Evolutionary conservation across 768 basidiomycete genomes (phyloP).

Genomic region (Hirschioporus abietinus): DNA sequence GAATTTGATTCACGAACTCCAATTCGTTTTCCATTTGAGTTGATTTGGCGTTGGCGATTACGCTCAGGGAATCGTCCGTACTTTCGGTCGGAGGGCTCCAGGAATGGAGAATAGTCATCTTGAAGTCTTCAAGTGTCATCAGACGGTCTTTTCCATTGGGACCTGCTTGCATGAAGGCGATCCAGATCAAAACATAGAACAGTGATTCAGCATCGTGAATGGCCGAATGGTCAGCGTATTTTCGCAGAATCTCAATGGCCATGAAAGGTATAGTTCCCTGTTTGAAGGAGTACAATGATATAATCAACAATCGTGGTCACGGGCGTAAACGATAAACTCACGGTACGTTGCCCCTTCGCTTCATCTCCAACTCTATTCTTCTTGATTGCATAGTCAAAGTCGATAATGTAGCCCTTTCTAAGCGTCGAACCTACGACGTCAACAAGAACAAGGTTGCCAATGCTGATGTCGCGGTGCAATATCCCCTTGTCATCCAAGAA

Average conservation of each 20-base stretch:
- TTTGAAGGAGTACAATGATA: not conserved
- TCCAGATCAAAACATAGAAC: slow-evolving; percentile 2
- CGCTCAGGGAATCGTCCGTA: not conserved
- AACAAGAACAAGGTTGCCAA: not conserved
- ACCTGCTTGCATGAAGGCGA: not conserved
- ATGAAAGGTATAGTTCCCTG: slow-evolving; percentile 1
- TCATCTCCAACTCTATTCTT: not conserved
- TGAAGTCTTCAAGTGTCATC: not conserved
- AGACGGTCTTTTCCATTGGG: not conserved
- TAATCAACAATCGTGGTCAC: not conserved
- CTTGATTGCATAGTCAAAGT: not conserved
- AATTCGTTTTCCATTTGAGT: not conserved
- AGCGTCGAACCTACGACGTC: not conserved
- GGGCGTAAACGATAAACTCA: not conserved
- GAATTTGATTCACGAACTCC: not conserved
- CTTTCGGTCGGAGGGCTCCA: not conserved
- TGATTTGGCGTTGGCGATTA: not conserved
- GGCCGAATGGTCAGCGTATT: not conserved
- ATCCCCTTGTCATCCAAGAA: not conserved
- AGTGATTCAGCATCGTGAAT: not conserved
- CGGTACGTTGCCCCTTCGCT: not conserved
- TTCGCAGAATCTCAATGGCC: not conserved
- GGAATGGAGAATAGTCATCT: not conserved
- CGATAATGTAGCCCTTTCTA: not conserved
- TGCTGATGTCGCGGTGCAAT: not conserved